A percentile compares a stretch with the other conserved stretches of the same genome.
phyloP scores from a whole-genome alignment of 2,329 filamentous ascomycete genomes.

The Alternaria dauci region DNA sequence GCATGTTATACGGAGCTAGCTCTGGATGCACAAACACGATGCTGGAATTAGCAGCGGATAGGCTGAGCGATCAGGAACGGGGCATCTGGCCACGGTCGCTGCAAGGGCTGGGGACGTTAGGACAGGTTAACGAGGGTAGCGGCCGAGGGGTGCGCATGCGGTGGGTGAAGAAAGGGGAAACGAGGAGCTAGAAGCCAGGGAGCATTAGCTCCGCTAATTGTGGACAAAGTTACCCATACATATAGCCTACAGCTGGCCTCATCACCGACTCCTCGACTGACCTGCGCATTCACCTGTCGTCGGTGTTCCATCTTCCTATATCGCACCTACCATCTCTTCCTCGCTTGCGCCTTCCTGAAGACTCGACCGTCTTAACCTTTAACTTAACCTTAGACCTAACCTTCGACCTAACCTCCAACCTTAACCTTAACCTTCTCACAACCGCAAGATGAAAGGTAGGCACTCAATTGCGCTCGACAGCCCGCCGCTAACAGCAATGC shows the following conservation, averaged over 20 bases:
- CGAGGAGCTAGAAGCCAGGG: conserved; percentile 22
- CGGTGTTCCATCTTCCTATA: not conserved
- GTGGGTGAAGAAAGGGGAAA: conserved; percentile 21
- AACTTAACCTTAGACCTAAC: too few species aligned
- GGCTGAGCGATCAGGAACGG: conserved; percentile 31
- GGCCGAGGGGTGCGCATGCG: conserved; percentile 16
- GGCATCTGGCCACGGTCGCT: conserved; percentile 14
- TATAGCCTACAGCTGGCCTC: conserved; percentile 37
- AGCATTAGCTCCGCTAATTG: conserved; percentile 25
- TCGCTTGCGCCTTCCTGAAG: conserved; percentile 23
- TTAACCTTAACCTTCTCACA: conserved; percentile 15
- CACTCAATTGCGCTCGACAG: conserved; percentile 13
- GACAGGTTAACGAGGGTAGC: conserved; percentile 20
- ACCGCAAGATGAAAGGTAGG: conserved; percentile 53
- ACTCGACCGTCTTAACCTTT: conserved; percentile 19
- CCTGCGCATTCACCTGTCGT: conserved; percentile 19
- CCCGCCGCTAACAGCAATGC: conserved; percentile 19
- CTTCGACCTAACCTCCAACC: conserved; percentile 7
- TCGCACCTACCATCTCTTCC: conserved; percentile 5
- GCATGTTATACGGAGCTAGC: conserved; percentile 30
- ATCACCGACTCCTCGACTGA: conserved; percentile 30
- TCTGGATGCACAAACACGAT: conserved; percentile 18
- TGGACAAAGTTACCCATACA: conserved; percentile 17
- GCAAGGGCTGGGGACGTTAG: conserved; percentile 34
- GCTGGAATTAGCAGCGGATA: conserved; percentile 39